Evolutionary conservation across 306 rosid genomes (phyloP).

Genomic region (Casuarina equisetifolia): DNA sequence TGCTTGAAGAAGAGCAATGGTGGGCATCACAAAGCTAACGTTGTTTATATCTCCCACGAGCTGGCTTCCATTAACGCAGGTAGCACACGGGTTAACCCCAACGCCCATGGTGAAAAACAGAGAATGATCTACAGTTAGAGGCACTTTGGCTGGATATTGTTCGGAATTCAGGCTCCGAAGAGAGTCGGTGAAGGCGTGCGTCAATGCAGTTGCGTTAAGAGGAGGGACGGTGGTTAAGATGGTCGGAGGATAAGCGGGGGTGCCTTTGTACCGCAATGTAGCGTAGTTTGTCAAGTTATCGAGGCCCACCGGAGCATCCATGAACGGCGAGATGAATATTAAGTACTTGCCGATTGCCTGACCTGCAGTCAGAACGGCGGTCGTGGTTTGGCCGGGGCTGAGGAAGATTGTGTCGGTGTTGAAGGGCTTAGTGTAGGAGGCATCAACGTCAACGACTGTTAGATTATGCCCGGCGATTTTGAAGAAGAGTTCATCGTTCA

Average conservation of each 20-base stretch:
- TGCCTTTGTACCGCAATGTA: constrained; percentile 53
- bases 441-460: constrained; percentile 72
- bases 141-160: constrained; percentile 58
- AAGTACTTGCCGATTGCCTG: constrained; percentile 56
- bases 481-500: constrained; percentile 80
- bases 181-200: constrained; percentile 41
- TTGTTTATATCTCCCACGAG: constrained; percentile 60
- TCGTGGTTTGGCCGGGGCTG: constrained; percentile 85
- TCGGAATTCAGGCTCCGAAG: constrained; percentile 68
- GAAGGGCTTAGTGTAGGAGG: constrained; percentile 68
- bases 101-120: constrained; percentile 55
- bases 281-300: constrained; percentile 61
- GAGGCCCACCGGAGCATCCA: constrained; percentile 64
- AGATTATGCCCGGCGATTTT: constrained; percentile 57
- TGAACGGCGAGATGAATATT: constrained; percentile 63
- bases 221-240: constrained; percentile 50
- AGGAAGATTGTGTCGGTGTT: constrained; percentile 53
- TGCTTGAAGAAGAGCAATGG: constrained; percentile 65
- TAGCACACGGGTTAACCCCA: constrained; percentile 54
- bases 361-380: constrained; percentile 48
- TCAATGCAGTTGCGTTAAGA: constrained; percentile 54
- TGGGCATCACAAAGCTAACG: constrained; percentile 53
- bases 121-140: constrained; percentile 47
- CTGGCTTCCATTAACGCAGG: constrained; percentile 40
- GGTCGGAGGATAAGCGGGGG: constrained; percentile 34